A percentile compares a stretch with the other conserved stretches of the same genome.
Evolutionary conservation across 768 basidiomycete species (phyloP).

Genomic region (Pleurotus pulmonarius): DNA sequence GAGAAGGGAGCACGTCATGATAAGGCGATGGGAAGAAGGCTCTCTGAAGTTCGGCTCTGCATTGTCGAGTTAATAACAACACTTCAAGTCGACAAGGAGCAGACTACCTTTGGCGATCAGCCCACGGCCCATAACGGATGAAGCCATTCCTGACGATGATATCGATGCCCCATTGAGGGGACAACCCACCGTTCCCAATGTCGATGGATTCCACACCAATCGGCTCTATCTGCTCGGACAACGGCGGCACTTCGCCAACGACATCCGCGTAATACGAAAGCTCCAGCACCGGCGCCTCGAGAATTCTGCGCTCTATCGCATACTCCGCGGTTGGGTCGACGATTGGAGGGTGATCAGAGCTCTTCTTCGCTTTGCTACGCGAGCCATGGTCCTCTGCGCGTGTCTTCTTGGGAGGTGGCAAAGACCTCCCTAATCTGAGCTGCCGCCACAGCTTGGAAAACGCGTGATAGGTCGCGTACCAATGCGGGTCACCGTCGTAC

Average conservation of each 20-base stretch:
- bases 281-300: slow-evolving; percentile 76
- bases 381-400: background rate
- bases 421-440: slow-evolving; percentile 34
- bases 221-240: slow-evolving; percentile 22
- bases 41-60: slow-evolving; percentile 70
- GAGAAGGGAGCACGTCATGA: slow-evolving; percentile 54
- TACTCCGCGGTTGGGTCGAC: slow-evolving; percentile 74
- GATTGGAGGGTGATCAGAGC: slow-evolving; percentile 52
- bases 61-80: slow-evolving; percentile 3
- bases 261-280: slow-evolving; percentile 85
- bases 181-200: slow-evolving; percentile 81
- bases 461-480: slow-evolving; percentile 32
- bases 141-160: slow-evolving; percentile 72
- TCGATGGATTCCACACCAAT: slow-evolving; percentile 48
- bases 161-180: slow-evolving; percentile 94
- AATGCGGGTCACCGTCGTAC: slow-evolving; percentile 15
- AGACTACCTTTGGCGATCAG: slow-evolving; percentile 81
- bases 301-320: slow-evolving; percentile 78
- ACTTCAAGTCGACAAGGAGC: background rate
- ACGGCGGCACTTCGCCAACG: slow-evolving; percentile 67
- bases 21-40: slow-evolving; percentile 83
- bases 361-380: slow-evolving; percentile 21
- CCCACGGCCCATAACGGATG: slow-evolving; percentile 92
- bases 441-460: slow-evolving; percentile 57
- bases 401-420: background rate